These are phyloP conservation scores for Pseudoperonospora humuli DNA, from an alignment of 352 stramenopile genomes.

Conservation along the genomic window DNA sequence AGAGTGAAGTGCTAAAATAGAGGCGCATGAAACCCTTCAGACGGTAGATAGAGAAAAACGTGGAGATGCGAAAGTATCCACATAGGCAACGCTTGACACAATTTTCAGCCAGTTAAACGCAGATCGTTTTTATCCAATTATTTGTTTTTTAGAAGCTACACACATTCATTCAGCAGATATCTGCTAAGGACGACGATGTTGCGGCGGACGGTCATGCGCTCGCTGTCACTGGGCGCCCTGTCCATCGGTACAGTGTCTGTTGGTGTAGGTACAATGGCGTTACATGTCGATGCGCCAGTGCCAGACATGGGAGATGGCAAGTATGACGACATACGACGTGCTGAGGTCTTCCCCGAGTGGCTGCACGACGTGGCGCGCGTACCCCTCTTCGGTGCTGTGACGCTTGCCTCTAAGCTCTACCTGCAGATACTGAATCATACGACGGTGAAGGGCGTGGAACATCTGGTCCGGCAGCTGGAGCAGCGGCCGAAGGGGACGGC, in stretches of 20 bases:
- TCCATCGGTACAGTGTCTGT: slow-evolving; percentile 24
- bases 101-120: too few relatives aligned
- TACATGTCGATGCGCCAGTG: slow-evolving; percentile 57
- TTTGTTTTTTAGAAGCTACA: too few relatives aligned
- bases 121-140: too few relatives aligned
- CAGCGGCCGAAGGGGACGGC: slow-evolving; percentile 35
- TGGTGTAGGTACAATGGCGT: slow-evolving; percentile 24
- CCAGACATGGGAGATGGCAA: slow-evolving; percentile 45
- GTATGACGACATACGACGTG: slow-evolving; percentile 30
- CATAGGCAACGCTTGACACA: too few relatives aligned
- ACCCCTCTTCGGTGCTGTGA: slow-evolving; percentile 42
- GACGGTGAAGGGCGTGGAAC: slow-evolving; percentile 33
- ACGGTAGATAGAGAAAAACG: too few relatives aligned
- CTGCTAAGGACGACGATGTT: slow-evolving; percentile 32
- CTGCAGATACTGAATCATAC: slow-evolving; percentile 46
- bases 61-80: too few relatives aligned
- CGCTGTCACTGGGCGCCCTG: slow-evolving; percentile 17
- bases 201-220: slow-evolving; percentile 11
- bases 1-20: too few relatives aligned
- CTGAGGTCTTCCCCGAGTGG: slow-evolving; percentile 58
- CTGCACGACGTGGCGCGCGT: slow-evolving; percentile 47
- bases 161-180: too few relatives aligned
- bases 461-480: slow-evolving; percentile 36
- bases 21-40: too few relatives aligned
- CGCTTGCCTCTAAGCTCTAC: slow-evolving; percentile 48